Percentiles rank a stretch among this genome's conserved stretches.
phyloP scores from a whole-genome alignment of 345 rosid species.

The Pugionium dolabratum region DNA sequence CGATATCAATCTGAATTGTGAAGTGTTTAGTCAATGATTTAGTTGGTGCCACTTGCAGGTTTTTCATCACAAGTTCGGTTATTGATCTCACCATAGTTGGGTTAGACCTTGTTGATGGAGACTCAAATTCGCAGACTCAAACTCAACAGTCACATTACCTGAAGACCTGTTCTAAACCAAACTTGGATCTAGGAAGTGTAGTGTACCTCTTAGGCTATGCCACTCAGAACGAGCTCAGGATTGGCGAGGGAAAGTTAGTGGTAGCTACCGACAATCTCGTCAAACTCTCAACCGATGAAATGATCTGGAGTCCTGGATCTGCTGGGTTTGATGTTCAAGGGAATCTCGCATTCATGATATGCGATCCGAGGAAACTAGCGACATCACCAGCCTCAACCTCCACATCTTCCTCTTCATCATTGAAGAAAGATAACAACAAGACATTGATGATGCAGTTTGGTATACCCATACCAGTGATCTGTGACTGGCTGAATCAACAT shows the following conservation, averaged over 20 bases:
- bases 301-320: slow-evolving; percentile 80
- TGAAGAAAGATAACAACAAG: slow-evolving; percentile 53
- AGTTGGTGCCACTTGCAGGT: slow-evolving; percentile 53
- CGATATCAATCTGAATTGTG: neutral
- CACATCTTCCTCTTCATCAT: slow-evolving; percentile 61
- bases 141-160: slow-evolving; percentile 76
- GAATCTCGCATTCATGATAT: slow-evolving; percentile 92
- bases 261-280: slow-evolving; percentile 94
- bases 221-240: slow-evolving; percentile 58
- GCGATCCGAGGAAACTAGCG: slow-evolving; percentile 96
- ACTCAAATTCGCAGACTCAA: slow-evolving; percentile 63
- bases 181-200: slow-evolving; percentile 70
- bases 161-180: slow-evolving; percentile 80
- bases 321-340: slow-evolving; percentile 94
- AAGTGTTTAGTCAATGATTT: slow-evolving; percentile 3
- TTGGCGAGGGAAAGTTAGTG: slow-evolving; percentile 90
- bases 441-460: slow-evolving; percentile 81
- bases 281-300: slow-evolving; percentile 81
- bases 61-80: slow-evolving; percentile 87
- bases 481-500: slow-evolving; percentile 97
- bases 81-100: slow-evolving; percentile 91
- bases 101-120: slow-evolving; percentile 75
- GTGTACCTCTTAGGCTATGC: slow-evolving; percentile 76
- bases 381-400: slow-evolving; percentile 82
- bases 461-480: slow-evolving; percentile 84